Percentiles rank a stretch among this genome's conserved stretches.
Evolutionary conservation across 768 basidiomycete species (phyloP).

Genomic region (Leccinellum albellum): DNA sequence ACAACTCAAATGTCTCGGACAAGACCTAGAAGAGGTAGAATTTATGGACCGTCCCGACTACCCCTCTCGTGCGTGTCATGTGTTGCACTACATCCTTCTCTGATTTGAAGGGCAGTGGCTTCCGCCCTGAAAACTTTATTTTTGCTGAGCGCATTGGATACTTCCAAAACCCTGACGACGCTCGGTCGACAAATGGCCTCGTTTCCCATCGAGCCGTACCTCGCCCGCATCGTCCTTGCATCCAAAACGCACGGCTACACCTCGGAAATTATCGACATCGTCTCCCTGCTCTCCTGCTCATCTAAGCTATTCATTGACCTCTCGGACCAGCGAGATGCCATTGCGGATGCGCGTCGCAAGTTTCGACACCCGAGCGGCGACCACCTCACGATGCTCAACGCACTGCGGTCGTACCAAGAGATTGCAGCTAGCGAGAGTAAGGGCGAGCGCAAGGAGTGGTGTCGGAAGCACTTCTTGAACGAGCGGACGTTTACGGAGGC

Average conservation of each 20-base stretch:
- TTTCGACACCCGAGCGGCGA: slow-evolving; percentile 87
- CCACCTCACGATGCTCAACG: slow-evolving; percentile 86
- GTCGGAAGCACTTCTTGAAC: slow-evolving; percentile 77
- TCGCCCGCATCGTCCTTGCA: slow-evolving; percentile 75
- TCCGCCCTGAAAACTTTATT: slow-evolving; percentile 70
- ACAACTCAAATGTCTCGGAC: slow-evolving; percentile 80
- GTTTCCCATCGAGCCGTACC: slow-evolving; percentile 90
- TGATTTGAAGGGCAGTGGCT: slow-evolving; percentile 37
- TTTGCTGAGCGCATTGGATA: slow-evolving; percentile 75
- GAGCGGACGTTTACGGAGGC: slow-evolving; percentile 78
- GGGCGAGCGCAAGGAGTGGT: slow-evolving; percentile 66
- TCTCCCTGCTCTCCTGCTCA: slow-evolving; percentile 78
- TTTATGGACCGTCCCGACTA: slow-evolving; percentile 85
- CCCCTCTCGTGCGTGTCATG: slow-evolving; percentile 58
- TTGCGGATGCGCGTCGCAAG: slow-evolving; percentile 64
- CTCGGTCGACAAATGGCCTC: slow-evolving; percentile 80
- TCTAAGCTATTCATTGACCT: slow-evolving; percentile 80
- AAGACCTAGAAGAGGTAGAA: slow-evolving; percentile 76
- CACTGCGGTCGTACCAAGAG: slow-evolving; percentile 77
- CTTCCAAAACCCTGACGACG: slow-evolving; percentile 59
- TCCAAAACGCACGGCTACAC: slow-evolving; percentile 73
- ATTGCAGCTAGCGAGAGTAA: slow-evolving; percentile 48
- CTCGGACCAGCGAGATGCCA: slow-evolving; percentile 68
- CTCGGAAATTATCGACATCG: slow-evolving; percentile 75
- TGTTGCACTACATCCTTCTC: background rate